Percentiles rank a stretch among this genome's conserved stretches.
Conservation (phyloP, 2,329 filamentous ascomycete species). For the Monilinia polystroma region DNA sequence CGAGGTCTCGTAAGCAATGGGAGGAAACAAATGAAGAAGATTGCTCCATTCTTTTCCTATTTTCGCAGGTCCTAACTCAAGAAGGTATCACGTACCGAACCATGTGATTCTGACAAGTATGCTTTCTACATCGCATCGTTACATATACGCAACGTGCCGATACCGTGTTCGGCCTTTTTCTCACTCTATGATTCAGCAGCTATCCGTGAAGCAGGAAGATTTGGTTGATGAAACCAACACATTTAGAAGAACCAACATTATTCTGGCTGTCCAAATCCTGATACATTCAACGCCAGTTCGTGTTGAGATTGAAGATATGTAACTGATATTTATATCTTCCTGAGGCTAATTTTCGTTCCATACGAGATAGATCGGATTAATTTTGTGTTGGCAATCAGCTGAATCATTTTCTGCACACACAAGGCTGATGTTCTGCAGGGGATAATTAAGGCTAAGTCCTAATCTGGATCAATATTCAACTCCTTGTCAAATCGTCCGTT, state of each 20-base stretch:
- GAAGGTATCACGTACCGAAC: background rate
- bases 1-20: background rate
- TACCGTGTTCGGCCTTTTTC: constrained; percentile 5
- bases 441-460: constrained; percentile 14
- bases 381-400: constrained; percentile 20
- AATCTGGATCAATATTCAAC: constrained; percentile 17
- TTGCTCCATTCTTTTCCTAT: background rate
- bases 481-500: constrained; percentile 10
- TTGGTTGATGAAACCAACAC: background rate
- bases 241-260: background rate
- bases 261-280: background rate
- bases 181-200: constrained; percentile 3
- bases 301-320: constrained; percentile 3
- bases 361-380: background rate
- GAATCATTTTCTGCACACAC: constrained; percentile 17
- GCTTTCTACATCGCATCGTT: background rate
- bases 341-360: background rate
- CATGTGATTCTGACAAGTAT: background rate
- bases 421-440: constrained; percentile 22
- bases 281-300: background rate
- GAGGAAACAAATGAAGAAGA: background rate
- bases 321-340: constrained; percentile 6
- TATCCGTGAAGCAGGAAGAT: constrained; percentile 7
- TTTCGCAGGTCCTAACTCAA: background rate
- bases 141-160: background rate